Conservation (phyloP, 805 yeast species). For the Saccharomyces mikatae region DNA sequence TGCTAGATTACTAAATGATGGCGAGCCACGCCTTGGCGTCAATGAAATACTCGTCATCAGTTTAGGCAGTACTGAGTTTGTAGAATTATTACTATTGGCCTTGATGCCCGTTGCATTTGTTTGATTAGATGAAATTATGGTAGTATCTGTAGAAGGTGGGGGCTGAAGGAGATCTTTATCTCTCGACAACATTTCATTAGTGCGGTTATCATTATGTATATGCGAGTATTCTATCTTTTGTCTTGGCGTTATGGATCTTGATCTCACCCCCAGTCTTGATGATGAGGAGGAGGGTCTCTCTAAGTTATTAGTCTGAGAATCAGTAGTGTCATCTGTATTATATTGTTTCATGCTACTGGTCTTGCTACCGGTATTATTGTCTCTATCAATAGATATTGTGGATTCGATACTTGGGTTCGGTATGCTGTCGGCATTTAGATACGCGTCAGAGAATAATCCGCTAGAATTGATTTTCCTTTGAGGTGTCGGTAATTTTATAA, state of each 20-base stretch:
- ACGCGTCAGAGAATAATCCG: constrained; percentile 35
- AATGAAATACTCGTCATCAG: constrained; percentile 25
- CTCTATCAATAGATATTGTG: neutral
- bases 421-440: constrained; percentile 34
- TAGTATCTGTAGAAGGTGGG: constrained; percentile 3
- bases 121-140: neutral
- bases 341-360: neutral
- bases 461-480: constrained; percentile 10
- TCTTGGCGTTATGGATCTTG: constrained; percentile 21
- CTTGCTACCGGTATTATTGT: constrained; percentile 4
- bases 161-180: constrained; percentile 1
- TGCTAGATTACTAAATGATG: constrained; percentile 31
- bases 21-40: constrained; percentile 50
- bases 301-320: constrained; percentile 11
- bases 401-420: constrained; percentile 26
- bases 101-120: neutral
- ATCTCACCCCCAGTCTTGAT: constrained; percentile 25
- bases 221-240: constrained; percentile 11
- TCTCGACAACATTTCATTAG: neutral
- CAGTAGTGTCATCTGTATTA: constrained; percentile 7
- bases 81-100: constrained; percentile 7
- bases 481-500: constrained; percentile 16
- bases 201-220: neutral
- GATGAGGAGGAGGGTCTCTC: constrained; percentile 24
- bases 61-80: constrained; percentile 16